Evolutionary conservation across 345 rosid genomes (phyloP), one percentile per base, ranked within the genome.

Genomic region (Odontarrhena argentea): DNA sequence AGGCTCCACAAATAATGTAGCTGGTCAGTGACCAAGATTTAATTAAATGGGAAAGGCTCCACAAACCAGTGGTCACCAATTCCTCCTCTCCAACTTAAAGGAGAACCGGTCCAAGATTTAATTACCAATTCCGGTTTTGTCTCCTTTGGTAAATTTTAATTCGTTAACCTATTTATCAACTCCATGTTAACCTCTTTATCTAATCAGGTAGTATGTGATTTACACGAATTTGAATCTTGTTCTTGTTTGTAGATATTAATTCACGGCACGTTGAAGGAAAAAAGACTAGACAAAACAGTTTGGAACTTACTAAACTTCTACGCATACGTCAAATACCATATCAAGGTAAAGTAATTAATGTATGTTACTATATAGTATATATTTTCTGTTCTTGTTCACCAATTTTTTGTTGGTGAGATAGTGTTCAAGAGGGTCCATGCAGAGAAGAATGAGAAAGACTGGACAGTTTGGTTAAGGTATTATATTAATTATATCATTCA

Each of bases 51-150:
- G 78, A 38, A 89, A 82, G 69, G 94, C 79, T 63, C 98, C 98
- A 56, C 85, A 80, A n/a, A n/a, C 68, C n/a, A n/a, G n/a, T 93
- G 97, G 98, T 84, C 97, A 64, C 87, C 96, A 22, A 82, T 89
- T 68, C 98, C 97, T 68, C 97, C 97, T 46, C 80, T 83, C 25
- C 92, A 89, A 75, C 71, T 87, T 72, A 86, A 87, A 78, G 96
- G 98, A 50, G 96, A 89, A 75, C 70, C 85, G 44, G 60, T 87
- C 13, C 83, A 84, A 77, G 97, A 89, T 73, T 70, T 87, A 64
- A 89, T 87, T 76, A 89, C 96, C 45, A 89, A 85, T 52, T 86
- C 87, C 28, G 96, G 98, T 63, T 92, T 92, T 52, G 86, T 89
- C 65, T 83, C 88, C 57, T 87, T 93, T 43, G 96, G 96, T 92